These are phyloP conservation scores for Marchantia paleacea DNA, from an alignment of 225 moss, liverwort and hornwort species.

Conservation along the genomic window DNA sequence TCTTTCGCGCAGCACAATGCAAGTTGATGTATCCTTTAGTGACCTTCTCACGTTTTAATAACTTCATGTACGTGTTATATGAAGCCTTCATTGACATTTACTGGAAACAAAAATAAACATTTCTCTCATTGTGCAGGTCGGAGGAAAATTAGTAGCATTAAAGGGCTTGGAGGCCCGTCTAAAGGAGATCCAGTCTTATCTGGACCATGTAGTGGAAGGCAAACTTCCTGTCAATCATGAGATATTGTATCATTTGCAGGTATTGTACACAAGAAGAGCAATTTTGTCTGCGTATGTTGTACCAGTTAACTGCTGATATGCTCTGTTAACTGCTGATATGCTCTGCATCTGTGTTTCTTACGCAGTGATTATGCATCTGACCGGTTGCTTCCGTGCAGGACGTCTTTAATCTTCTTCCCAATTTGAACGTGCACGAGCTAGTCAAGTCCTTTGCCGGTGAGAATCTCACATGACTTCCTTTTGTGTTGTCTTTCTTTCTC, in stretches of 20 bases:
- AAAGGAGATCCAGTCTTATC: constrained; percentile 91
- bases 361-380: neutral
- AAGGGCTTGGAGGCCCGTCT: constrained; percentile 95
- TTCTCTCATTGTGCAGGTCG: constrained; percentile 51
- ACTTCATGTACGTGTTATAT: neutral
- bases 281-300: neutral
- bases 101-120: too few species aligned
- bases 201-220: constrained; percentile 95
- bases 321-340: neutral
- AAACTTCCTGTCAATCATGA: constrained; percentile 93
- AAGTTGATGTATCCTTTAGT: neutral
- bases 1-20: neutral
- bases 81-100: neutral
- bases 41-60: neutral
- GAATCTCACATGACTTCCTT: neutral
- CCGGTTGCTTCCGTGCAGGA: constrained; percentile 54
- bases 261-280: constrained; percentile 12
- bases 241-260: constrained; percentile 96
- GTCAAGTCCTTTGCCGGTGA: constrained; percentile 96
- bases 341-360: neutral
- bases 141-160: constrained; percentile 92
- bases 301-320: neutral
- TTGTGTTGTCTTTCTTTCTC: neutral
- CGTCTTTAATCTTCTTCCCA: constrained; percentile 94
- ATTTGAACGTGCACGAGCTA: constrained; percentile 93